These are phyloP conservation scores for Hortaea werneckii DNA, from an alignment of 2,329 filamentous ascomycete genomes.

Conservation along the genomic window DNA sequence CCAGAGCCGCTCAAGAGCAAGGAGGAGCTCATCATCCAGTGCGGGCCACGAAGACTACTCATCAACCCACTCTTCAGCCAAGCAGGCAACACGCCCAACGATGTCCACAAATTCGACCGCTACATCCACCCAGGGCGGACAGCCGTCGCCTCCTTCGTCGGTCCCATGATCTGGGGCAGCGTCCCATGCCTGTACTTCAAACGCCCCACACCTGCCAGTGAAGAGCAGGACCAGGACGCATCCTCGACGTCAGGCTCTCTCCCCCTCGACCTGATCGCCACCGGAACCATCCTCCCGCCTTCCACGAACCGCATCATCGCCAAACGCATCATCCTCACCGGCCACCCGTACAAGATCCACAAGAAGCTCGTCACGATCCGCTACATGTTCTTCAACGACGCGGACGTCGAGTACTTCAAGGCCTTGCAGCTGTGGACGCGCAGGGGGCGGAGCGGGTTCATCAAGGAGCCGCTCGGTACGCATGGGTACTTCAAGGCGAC, in stretches of 20 bases:
- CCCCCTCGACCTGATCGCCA: constrained; percentile 63
- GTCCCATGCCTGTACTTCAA: constrained; percentile 87
- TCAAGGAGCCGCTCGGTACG: constrained; percentile 90
- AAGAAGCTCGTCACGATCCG: constrained; percentile 93
- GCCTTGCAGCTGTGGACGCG: constrained; percentile 90
- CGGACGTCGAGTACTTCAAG: constrained; percentile 97
- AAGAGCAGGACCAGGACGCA: constrained; percentile 30
- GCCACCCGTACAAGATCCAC: constrained; percentile 97
- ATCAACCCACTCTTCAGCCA: constrained; percentile 88
- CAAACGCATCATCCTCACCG: constrained; percentile 87
- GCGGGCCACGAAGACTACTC: constrained; percentile 73
- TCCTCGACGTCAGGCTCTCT: constrained; percentile 14
- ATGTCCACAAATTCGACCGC: constrained; percentile 93
- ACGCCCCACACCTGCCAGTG: constrained; percentile 32
- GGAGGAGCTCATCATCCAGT: constrained; percentile 84
- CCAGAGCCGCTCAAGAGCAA: constrained; percentile 75
- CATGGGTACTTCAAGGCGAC: constrained; percentile 99
- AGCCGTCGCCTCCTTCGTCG: constrained; percentile 80
- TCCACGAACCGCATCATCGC: constrained; percentile 68
- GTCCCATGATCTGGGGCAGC: constrained; percentile 83
- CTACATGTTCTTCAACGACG: constrained; percentile 99
- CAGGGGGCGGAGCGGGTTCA: constrained; percentile 74
- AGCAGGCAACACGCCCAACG: constrained; percentile 81
- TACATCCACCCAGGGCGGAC: constrained; percentile 86
- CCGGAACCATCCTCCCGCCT: constrained; percentile 76